Evolutionary conservation across 2,329 filamentous ascomycete genomes (phyloP).

Genomic region (Talaromyces sp.): DNA sequence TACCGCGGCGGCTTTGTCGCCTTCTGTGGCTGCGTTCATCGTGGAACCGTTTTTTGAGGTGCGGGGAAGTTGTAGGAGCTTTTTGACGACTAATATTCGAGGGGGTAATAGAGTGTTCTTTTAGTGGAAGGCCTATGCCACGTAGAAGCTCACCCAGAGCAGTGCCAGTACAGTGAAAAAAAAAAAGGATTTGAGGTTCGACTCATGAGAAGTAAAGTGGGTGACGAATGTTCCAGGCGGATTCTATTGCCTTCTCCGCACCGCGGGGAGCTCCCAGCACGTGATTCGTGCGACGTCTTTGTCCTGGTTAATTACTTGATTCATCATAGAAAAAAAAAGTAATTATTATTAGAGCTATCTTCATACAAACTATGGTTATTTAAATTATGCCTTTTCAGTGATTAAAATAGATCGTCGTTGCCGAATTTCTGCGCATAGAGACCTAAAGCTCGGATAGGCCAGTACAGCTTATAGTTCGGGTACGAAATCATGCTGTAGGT

Average conservation of each 20-base stretch:
- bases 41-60: neutral
- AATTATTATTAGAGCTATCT: neutral
- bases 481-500: constrained; percentile 83
- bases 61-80: neutral
- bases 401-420: constrained; percentile 50
- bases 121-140: neutral
- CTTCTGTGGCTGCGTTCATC: constrained; percentile 54
- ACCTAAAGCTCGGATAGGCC: constrained; percentile 87
- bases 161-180: neutral
- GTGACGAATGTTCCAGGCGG: neutral
- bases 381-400: neutral
- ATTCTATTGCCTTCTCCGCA: constrained; percentile 13
- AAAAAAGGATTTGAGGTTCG: neutral
- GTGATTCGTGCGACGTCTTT: neutral
- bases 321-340: neutral
- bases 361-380: neutral
- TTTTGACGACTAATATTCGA: neutral
- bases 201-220: neutral
- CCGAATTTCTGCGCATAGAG: constrained; percentile 75
- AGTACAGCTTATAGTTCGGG: constrained; percentile 97
- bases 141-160: neutral
- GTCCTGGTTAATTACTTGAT: neutral
- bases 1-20: constrained; percentile 55
- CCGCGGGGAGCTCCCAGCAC: neutral
- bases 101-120: neutral